phyloP scores from a whole-genome alignment of 1,284 basidiomycete species.

The Sporisorium exsertum region DNA sequence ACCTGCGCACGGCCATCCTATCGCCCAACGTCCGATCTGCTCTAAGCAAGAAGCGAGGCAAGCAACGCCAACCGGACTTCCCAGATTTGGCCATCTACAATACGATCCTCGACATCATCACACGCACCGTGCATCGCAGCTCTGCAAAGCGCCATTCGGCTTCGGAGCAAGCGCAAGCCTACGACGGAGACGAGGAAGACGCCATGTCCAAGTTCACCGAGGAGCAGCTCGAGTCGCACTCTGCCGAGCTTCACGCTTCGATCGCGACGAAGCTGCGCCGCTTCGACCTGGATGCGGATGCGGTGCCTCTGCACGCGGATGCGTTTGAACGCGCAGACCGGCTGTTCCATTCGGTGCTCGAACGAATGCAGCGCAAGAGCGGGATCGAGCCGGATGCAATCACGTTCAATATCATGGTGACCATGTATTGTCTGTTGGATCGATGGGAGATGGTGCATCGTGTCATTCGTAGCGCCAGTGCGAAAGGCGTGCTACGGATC shows the following conservation, averaged over 20 bases:
- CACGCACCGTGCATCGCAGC: conserved; percentile 28
- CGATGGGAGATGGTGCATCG: conserved; percentile 28
- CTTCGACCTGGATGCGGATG: conserved; percentile 32
- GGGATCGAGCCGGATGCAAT: conserved; percentile 31
- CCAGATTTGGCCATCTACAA: conserved; percentile 48
- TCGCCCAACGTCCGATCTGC: conserved; percentile 10
- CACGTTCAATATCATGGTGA: conserved; percentile 54
- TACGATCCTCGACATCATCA: conserved; percentile 42
- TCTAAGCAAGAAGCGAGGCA: not conserved
- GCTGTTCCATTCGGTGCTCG: conserved; percentile 43
- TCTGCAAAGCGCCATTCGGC: conserved; percentile 1
- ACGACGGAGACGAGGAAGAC: conserved; percentile 27
- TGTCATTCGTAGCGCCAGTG: conserved; percentile 9
- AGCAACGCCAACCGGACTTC: conserved; percentile 15
- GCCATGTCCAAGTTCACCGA: conserved; percentile 12
- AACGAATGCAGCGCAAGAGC: conserved; percentile 41
- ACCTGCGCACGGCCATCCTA: conserved; percentile 14
- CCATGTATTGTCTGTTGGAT: conserved; percentile 41
- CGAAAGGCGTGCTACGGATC: conserved; percentile 15
- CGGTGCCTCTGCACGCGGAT: conserved; percentile 21
- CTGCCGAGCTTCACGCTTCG: conserved; percentile 19
- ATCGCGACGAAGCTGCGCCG: conserved; percentile 32
- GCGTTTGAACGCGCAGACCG: conserved; percentile 32
- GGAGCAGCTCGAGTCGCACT: conserved; percentile 22
- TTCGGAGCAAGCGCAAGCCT: not conserved